These are phyloP conservation scores for Linaria vulgaris DNA, from an alignment of 257 asterid genomes.

Conservation along the genomic window DNA sequence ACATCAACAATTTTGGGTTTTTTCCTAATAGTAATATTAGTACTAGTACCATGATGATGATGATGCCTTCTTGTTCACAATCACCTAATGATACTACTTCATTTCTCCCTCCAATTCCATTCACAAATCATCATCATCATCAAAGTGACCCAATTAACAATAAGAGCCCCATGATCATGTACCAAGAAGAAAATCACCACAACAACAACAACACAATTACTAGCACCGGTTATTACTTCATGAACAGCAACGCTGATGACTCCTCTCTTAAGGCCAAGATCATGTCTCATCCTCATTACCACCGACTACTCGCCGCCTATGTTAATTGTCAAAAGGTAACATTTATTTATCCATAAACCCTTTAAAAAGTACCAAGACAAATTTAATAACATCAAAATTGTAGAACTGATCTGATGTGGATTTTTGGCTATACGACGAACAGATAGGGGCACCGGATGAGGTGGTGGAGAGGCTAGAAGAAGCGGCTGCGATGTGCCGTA, in stretches of 20 bases:
- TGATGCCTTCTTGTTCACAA: no score
- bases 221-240: constrained; percentile 55
- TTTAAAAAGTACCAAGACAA: no score
- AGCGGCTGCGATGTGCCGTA: constrained; percentile 64
- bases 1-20: constrained; percentile 27
- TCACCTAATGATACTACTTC: constrained; percentile 34
- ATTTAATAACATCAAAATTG: no score
- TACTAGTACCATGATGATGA: no score
- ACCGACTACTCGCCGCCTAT: constrained; percentile 80
- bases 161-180: constrained; percentile 38
- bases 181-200: constrained; percentile 26
- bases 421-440: constrained; percentile 28
- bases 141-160: neutral
- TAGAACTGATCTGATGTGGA: no score
- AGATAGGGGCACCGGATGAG: constrained; percentile 98
- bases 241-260: constrained; percentile 42
- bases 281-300: constrained; percentile 91
- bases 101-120: constrained; percentile 26
- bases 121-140: no score
- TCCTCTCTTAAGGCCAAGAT: constrained; percentile 66
- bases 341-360: no score
- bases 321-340: constrained; percentile 82
- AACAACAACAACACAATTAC: constrained; percentile 26
- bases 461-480: constrained; percentile 88
- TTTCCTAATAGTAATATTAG: constrained; percentile 46